These are phyloP conservation scores for Mycothermus thermophilus DNA, from an alignment of 495 filamentous ascomycete species.

Conservation along the genomic window DNA sequence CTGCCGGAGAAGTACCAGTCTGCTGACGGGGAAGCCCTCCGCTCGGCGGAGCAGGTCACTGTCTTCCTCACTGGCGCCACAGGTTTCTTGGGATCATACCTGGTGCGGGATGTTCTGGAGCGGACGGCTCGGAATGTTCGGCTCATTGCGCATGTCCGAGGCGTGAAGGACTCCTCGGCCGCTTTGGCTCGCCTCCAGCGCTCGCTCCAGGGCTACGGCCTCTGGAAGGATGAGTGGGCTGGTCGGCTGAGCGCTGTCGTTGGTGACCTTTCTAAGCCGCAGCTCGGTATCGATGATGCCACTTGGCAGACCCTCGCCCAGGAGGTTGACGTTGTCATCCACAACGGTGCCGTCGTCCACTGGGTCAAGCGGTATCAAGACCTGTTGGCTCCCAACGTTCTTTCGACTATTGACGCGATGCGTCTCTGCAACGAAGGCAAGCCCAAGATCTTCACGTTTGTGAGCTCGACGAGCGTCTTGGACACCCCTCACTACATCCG, in stretches of 20 bases:
- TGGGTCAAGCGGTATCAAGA: slow-evolving; percentile 73
- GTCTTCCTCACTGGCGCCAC: slow-evolving; percentile 84
- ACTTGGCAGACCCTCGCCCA: slow-evolving; percentile 50
- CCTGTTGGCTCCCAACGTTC: slow-evolving; percentile 65
- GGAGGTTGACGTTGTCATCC: slow-evolving; percentile 65
- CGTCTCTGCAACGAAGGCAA: slow-evolving; percentile 61
- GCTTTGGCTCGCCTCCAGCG: slow-evolving; percentile 38
- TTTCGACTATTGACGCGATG: slow-evolving; percentile 65
- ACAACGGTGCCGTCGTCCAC: slow-evolving; percentile 81
- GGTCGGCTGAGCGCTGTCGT: slow-evolving; percentile 47
- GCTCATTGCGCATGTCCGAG: slow-evolving; percentile 67
- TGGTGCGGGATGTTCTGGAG: slow-evolving; percentile 60
- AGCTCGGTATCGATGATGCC: slow-evolving; percentile 51
- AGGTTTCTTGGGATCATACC: slow-evolving; percentile 76
- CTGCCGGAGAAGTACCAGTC: slow-evolving; percentile 26
- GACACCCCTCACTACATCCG: slow-evolving; percentile 68
- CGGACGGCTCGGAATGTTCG: slow-evolving; percentile 42
- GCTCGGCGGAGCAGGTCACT: slow-evolving; percentile 31
- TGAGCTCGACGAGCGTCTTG: slow-evolving; percentile 74
- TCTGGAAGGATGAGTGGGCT: slow-evolving; percentile 65
- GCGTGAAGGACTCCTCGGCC: slow-evolving; percentile 36
- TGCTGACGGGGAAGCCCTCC: slow-evolving; percentile 19
- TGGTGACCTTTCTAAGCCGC: slow-evolving; percentile 58
- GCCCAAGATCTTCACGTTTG: slow-evolving; percentile 69
- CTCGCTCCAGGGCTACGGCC: slow-evolving; percentile 55